Conservation (phyloP, 805 yeast genomes). For the Candida schatavii region DNA sequence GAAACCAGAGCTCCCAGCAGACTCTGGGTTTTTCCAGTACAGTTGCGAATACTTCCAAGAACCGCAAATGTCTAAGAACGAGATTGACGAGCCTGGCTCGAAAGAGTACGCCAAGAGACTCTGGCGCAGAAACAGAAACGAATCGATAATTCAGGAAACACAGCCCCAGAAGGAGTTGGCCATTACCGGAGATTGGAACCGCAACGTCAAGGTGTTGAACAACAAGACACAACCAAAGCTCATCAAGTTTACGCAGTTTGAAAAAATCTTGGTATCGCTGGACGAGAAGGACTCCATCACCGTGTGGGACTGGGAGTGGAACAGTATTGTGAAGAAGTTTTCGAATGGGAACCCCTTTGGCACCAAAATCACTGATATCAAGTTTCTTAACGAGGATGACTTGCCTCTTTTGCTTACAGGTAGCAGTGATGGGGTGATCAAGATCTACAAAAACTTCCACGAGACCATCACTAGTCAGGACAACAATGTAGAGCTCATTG, state of each 20-base stretch:
- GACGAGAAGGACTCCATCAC: conserved; percentile 83
- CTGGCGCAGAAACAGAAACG: conserved; percentile 92
- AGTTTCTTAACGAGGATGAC: conserved; percentile 90
- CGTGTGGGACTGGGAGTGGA: conserved; percentile 83
- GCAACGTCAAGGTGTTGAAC: conserved; percentile 53
- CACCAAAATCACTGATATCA: conserved; percentile 81
- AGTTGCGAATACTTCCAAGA: conserved; percentile 92
- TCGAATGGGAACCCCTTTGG: conserved; percentile 85
- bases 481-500: conserved; percentile 53
- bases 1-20: conserved; percentile 49
- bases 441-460: conserved; percentile 76
- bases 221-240: conserved; percentile 79
- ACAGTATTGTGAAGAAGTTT: conserved; percentile 60
- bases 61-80: conserved; percentile 86
- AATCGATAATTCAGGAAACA: conserved; percentile 78
- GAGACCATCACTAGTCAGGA: too few relatives aligned
- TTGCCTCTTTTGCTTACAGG: conserved; percentile 81
- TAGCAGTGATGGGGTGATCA: conserved; percentile 91
- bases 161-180: conserved; percentile 87
- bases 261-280: conserved; percentile 70
- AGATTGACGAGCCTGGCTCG: conserved; percentile 90
- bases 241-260: conserved; percentile 85
- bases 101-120: conserved; percentile 74
- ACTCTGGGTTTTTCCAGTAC: conserved; percentile 67
- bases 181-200: conserved; percentile 81